Conservation (phyloP, 2,329 filamentous ascomycete species). For the Mycosphaerelloides madeirae region DNA sequence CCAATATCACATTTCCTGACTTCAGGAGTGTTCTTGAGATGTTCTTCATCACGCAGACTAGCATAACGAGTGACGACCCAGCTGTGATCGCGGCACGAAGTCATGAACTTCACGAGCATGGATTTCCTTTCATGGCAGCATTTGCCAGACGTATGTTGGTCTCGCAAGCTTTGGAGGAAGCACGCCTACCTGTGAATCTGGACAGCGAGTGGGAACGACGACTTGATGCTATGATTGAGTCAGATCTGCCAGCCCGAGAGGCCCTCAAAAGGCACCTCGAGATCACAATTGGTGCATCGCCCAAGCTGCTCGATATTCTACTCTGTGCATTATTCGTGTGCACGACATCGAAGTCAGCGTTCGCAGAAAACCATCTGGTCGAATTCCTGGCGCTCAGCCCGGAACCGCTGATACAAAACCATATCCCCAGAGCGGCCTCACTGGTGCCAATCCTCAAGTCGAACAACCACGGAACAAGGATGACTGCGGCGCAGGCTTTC, state of each 20-base stretch:
- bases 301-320: conserved; percentile 33
- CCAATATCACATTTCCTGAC: conserved; percentile 37
- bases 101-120: conserved; percentile 17
- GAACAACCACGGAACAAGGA: conserved; percentile 65
- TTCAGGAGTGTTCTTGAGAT: conserved; percentile 43
- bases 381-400: conserved; percentile 54
- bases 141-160: conserved; percentile 53
- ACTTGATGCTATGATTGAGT: conserved; percentile 66
- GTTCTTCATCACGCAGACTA: conserved; percentile 38
- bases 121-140: conserved; percentile 25
- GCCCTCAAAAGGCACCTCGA: conserved; percentile 54
- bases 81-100: conserved; percentile 19
- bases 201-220: conserved; percentile 82
- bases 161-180: conserved; percentile 48
- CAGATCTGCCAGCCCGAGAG: conserved; percentile 61
- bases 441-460: conserved; percentile 61
- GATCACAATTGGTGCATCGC: conserved; percentile 28
- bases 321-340: conserved; percentile 23
- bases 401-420: conserved; percentile 46
- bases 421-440: conserved; percentile 48
- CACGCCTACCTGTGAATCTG: conserved; percentile 39
- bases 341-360: conserved; percentile 23
- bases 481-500: conserved; percentile 63
- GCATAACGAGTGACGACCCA: conserved; percentile 23
- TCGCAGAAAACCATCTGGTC: conserved; percentile 40